Conservation (phyloP, 2,329 filamentous ascomycete genomes). For the Colletotrichum sp. region DNA sequence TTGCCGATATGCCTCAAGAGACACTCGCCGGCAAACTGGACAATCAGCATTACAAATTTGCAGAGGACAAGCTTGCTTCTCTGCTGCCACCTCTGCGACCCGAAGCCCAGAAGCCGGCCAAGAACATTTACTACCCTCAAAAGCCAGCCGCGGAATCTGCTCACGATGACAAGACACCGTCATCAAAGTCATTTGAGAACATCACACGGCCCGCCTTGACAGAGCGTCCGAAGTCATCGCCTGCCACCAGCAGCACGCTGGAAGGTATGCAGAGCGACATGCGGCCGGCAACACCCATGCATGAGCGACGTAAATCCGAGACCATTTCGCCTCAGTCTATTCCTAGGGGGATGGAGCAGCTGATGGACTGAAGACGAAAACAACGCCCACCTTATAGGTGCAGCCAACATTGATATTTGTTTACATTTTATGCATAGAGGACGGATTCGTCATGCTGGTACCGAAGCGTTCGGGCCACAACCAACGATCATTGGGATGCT, state of each 20-base stretch:
- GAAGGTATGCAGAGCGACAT: not conserved
- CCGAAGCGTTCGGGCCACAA: constrained; percentile 19
- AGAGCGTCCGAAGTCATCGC: constrained; percentile 16
- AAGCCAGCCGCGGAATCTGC: not conserved
- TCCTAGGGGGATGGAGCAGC: constrained; percentile 43
- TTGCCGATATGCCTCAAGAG: constrained; percentile 29
- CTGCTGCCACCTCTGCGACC: constrained; percentile 30
- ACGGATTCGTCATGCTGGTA: not conserved
- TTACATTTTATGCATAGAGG: constrained; percentile 13
- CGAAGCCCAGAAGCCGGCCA: constrained; percentile 17
- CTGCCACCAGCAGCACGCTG: not conserved
- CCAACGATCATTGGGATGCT: not conserved
- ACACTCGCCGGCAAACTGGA: constrained; percentile 26
- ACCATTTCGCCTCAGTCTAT: constrained; percentile 50
- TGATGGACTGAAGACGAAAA: constrained; percentile 34
- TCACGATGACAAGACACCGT: not conserved
- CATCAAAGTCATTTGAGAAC: not conserved
- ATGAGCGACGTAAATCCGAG: constrained; percentile 23
- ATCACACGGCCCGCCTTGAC: constrained; percentile 5
- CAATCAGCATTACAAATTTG: constrained; percentile 24
- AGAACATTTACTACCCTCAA: constrained; percentile 21
- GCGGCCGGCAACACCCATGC: constrained; percentile 10
- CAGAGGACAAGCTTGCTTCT: constrained; percentile 22
- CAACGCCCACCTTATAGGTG: not conserved
- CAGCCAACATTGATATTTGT: not conserved